Percentiles rank a stretch among this genome's conserved stretches.
Conservation (phyloP, 768 basidiomycete species). For the Naganishia onofrii region DNA sequence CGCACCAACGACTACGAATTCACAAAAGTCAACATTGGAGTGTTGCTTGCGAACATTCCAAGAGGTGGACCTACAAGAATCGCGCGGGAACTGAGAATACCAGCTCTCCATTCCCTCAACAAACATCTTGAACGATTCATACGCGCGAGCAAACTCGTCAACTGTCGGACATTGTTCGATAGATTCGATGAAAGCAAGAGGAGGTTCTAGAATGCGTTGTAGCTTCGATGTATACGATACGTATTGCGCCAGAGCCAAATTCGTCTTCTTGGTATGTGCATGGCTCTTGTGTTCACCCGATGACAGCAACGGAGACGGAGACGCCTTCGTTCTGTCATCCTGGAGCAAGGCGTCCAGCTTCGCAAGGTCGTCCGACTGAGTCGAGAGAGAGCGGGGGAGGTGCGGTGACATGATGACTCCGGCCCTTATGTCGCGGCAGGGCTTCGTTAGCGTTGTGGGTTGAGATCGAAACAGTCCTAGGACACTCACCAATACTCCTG, state of each 20-base stretch:
- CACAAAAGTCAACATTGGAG: not conserved
- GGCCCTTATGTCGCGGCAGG: not conserved
- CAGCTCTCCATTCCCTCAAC: not conserved
- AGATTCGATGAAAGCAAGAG: not conserved
- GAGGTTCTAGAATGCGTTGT: not conserved
- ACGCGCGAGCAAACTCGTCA: not conserved
- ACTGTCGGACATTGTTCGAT: not conserved
- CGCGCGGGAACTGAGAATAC: not conserved
- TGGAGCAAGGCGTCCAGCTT: not conserved
- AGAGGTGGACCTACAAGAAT: not conserved
- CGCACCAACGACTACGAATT: not conserved
- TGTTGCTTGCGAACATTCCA: not conserved
- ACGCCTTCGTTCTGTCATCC: not conserved
- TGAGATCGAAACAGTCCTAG: not conserved
- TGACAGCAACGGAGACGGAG: not conserved
- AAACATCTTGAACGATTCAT: not conserved
- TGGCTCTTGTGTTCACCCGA: not conserved
- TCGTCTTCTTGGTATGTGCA: not conserved
- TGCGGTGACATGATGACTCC: not conserved
- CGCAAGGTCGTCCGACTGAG: no score
- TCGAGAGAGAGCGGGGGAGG: not conserved
- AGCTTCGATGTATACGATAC: not conserved
- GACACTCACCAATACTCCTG: not conserved
- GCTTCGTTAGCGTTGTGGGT: not conserved
- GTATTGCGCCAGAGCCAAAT: not conserved